Evolutionary conservation across 352 stramenopile genomes (phyloP), one percentile per base, ranked within the genome.

Genomic region (Pythium coloratum): DNA sequence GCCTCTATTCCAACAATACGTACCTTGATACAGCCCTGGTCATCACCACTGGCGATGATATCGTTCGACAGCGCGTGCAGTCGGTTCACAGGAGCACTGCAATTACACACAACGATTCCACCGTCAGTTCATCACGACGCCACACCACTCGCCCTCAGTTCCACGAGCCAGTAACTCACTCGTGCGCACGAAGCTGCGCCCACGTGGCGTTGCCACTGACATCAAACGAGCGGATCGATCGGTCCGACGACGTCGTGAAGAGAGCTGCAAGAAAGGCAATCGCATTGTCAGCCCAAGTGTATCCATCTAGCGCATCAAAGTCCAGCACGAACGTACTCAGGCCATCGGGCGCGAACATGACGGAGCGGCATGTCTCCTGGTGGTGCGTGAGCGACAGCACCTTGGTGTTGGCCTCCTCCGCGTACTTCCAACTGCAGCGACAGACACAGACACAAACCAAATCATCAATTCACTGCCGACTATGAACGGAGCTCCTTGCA

Each of bases 161-260:
- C 20, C 33, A 38, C 20, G 33, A 38, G 6, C 6, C 33, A 12
- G 33, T 10, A 10, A 78, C 72, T 53, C 84, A 91, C 82, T 92
- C 77, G 68, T 95, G 87, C 24, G 87, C 85, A 20, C 85, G 86
- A 58, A 94, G 78, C 72, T 94, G 85, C 0, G 87, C 84, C 87
- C 87, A 95, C 44, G 79, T 84, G 1, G 80, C 78, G 24, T 90
- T 92, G 61, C 87, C 87, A 12, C 88, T 75, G 8, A 84, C 89
- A 63, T 94, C 87, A 55, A 91, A 93, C 26, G 85, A 85, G 51
- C 87, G 87, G 62, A 95, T 94, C 9, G 87, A 95, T 33, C 87
- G 89, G 65, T 95, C 87, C 5, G 82, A 76, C 10, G 84, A 90
- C 2, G 82, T 84, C 30, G 85, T 89, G 72, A 90, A 94, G 12